Evolutionary conservation across 1,139 yeast species (phyloP).

Genomic region (Blastobotrys capitulatus): DNA sequence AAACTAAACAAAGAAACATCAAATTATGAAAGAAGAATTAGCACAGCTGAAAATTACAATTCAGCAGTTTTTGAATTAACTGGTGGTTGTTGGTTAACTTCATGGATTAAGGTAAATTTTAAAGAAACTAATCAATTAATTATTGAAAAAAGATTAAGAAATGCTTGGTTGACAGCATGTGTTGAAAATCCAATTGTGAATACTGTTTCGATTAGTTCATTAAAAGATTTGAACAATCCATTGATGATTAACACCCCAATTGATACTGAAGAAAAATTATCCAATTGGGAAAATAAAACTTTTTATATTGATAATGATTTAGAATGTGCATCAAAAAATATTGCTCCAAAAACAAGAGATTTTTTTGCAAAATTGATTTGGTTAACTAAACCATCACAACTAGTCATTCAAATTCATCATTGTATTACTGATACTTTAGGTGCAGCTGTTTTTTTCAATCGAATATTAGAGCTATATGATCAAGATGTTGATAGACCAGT

Average conservation of each 20-base stretch:
- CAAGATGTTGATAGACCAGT: neutral
- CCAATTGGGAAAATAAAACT: neutral
- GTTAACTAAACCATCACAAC: neutral
- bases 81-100: too few species aligned
- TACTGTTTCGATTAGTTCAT: neutral
- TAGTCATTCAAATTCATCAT: neutral
- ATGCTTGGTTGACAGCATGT: neutral
- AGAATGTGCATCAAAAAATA: neutral
- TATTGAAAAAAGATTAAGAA: slow-evolving; percentile 28
- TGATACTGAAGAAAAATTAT: neutral
- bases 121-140: too few species aligned
- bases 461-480: neutral
- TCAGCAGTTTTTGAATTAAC: too few species aligned
- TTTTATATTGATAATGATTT: neutral
- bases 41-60: too few species aligned
- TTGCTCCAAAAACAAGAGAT: neutral
- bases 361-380: neutral
- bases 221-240: neutral
- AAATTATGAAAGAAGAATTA: too few species aligned
- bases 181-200: neutral
- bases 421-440: neutral
- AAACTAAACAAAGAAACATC: too few species aligned
- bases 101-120: too few species aligned
- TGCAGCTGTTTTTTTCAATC: neutral
- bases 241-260: neutral